Base-by-base conservation (phyloP, 2,329 filamentous ascomycete species). In the Hortaea sp. region DNA sequence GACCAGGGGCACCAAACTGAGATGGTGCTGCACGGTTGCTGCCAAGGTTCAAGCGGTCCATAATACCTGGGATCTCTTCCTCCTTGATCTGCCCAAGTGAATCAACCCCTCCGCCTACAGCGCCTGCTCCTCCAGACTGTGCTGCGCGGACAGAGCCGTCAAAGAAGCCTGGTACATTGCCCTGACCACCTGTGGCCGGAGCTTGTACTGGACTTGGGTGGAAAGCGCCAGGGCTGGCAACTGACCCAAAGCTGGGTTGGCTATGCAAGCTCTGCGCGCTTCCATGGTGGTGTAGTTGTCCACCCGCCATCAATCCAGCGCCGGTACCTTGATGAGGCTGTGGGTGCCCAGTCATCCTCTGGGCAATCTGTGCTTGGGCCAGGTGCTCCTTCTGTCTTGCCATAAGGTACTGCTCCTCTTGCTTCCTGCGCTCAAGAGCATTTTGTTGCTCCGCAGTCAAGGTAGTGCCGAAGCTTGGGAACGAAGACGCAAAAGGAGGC, bases 391-490 rank as follows among this genome's bases (percentile, higher is more conserved):
- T 88, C 66, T 98, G 92, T 38, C 92, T 84, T 40, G 94, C 92
- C 80, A 97, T 94, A 32, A 94, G 75, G 63, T 92, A 95, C 64
- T 98, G 92, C 62, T 98, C 94, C 66, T 98, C 92, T 65, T 98
- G 92, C 71, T 98, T 98, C 44, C 92, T 78, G 45, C 92, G 80
- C 69, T 98, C 92, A 1, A 98, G 73, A 35, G 94, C 94, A 68
- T 98, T 98, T 64, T 98, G 92, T 66, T 98, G 92, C 60, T 97
- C 90, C 0, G 92, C 92, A 6, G 94, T 98, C 56, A 98, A 72
- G 1, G 94, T 98, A 6, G 92, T 88, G 5, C 92, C 92, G 63
- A 97, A 98, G 62, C 87, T 94, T 0, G 92, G 94, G 66, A 98
- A 97, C 43, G 88, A 88, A 45, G 82, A 87, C 5, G 90, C 88